Evolutionary conservation across 257 asterid species (phyloP).

Genomic region (Przewalskia tangutica): DNA sequence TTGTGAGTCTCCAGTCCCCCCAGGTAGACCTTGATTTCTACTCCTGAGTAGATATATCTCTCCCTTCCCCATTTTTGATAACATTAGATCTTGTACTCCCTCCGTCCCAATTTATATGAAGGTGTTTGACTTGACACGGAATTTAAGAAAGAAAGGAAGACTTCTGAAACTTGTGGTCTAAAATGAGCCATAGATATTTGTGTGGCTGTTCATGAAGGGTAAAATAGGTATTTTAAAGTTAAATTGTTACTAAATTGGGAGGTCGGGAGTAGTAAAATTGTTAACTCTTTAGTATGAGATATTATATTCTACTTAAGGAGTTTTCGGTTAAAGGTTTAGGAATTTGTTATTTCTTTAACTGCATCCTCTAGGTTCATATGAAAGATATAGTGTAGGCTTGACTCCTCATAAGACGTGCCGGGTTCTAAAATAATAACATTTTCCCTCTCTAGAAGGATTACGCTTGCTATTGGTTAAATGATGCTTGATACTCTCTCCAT

Average conservation of each 20-base stretch:
- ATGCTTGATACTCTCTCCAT: not conserved
- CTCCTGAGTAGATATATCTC: not conserved
- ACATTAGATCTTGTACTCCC: not conserved
- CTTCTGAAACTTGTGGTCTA: too few species aligned
- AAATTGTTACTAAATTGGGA: too few species aligned
- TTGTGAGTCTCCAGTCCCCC: slow-evolving; percentile 65
- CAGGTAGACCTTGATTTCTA: slow-evolving; percentile 43
- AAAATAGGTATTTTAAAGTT: too few species aligned
- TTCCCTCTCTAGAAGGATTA: not conserved
- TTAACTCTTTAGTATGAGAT: not conserved
- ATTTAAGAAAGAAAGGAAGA: too few species aligned
- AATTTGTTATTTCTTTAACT: not conserved
- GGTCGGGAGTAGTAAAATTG: not conserved
- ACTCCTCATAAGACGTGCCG: not conserved
- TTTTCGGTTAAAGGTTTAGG: not conserved
- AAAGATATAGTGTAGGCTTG: not conserved
- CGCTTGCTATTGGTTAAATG: not conserved
- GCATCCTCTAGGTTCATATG: not conserved
- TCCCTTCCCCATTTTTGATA: not conserved
- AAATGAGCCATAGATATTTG: too few species aligned
- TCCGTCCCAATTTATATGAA: too few species aligned
- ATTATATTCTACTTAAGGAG: not conserved
- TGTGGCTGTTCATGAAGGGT: too few species aligned
- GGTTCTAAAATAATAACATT: not conserved
- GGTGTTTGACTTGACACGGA: too few species aligned